phyloP scores from a whole-genome alignment of 2,329 filamentous ascomycete genomes.

The Pseudopithomyces chartarum region DNA sequence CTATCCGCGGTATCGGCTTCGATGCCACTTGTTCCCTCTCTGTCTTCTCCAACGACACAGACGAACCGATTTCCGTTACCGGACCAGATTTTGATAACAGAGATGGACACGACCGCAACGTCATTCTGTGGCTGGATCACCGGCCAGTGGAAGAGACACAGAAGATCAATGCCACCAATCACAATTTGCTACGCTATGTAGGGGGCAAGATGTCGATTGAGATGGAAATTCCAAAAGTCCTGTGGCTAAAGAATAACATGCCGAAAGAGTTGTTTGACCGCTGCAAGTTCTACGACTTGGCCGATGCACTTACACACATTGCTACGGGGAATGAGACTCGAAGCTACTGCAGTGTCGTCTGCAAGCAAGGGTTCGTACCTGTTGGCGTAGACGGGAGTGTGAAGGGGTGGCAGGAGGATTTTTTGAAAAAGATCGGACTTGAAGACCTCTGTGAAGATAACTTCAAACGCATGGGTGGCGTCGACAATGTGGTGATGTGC shows the following conservation, averaged over 20 bases:
- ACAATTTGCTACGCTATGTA: slow-evolving; percentile 93
- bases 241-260: slow-evolving; percentile 99
- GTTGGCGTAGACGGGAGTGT: slow-evolving; percentile 97
- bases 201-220: slow-evolving; percentile 98
- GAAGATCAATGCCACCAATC: slow-evolving; percentile 88
- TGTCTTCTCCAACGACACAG: slow-evolving; percentile 86
- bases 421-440: slow-evolving; percentile 85
- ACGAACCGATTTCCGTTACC: slow-evolving; percentile 89
- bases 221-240: slow-evolving; percentile 98
- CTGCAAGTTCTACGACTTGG: slow-evolving; percentile 97
- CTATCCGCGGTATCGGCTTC: slow-evolving; percentile 90
- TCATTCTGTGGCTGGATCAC: slow-evolving; percentile 97
- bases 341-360: slow-evolving; percentile 94
- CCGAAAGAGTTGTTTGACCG: slow-evolving; percentile 84
- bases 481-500: slow-evolving; percentile 86
- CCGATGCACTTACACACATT: slow-evolving; percentile 90
- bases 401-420: slow-evolving; percentile 98
- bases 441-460: slow-evolving; percentile 81
- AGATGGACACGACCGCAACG: slow-evolving; percentile 84
- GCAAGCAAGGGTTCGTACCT: slow-evolving; percentile 95
- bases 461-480: slow-evolving; percentile 91
- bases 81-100: slow-evolving; percentile 80
- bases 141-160: slow-evolving; percentile 87
- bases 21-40: slow-evolving; percentile 98
- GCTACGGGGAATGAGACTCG: slow-evolving; percentile 90